phyloP scores from a whole-genome alignment of 1,284 basidiomycete genomes.

The Trichosporon ovoides region DNA sequence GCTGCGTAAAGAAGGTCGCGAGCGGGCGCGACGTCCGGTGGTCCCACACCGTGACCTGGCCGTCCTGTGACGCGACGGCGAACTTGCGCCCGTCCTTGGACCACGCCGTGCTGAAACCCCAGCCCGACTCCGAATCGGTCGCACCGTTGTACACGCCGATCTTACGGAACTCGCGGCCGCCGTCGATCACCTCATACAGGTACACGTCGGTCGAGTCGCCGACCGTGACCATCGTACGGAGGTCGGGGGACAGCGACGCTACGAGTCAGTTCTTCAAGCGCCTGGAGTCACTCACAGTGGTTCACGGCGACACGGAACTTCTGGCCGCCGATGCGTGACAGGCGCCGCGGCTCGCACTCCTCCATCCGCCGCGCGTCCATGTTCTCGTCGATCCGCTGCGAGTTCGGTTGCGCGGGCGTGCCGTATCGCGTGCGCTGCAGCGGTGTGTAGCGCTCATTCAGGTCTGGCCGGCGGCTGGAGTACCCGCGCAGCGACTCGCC shows the following conservation, averaged over 20 bases:
- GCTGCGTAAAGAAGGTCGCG: constrained; percentile 41
- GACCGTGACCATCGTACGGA: constrained; percentile 46
- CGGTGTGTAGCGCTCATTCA: background rate
- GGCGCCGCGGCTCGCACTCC: constrained; percentile 20
- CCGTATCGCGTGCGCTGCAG: background rate
- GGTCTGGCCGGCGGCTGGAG: constrained; percentile 14
- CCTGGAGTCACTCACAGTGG: constrained; percentile 38
- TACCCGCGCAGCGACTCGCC: constrained; percentile 16
- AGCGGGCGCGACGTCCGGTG: constrained; percentile 45
- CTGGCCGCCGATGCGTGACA: constrained; percentile 38
- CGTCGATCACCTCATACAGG: constrained; percentile 44
- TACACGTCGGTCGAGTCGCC: constrained; percentile 48
- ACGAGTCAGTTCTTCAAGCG: background rate
- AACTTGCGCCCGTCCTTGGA: constrained; percentile 48
- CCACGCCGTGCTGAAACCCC: constrained; percentile 46
- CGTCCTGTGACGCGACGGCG: constrained; percentile 48
- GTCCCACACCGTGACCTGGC: constrained; percentile 49
- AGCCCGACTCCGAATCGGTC: constrained; percentile 30
- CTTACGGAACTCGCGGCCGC: constrained; percentile 41
- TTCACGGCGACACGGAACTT: constrained; percentile 45
- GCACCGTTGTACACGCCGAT: constrained; percentile 45
- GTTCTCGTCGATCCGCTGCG: constrained; percentile 1
- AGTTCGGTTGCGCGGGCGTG: constrained; percentile 10
- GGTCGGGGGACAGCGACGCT: constrained; percentile 47
- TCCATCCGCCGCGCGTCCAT: background rate